A percentile compares a stretch with the other conserved stretches of the same genome.
phyloP scores from a whole-genome alignment of 208 protist genomes.

The Crithidia acanthocephali region DNA sequence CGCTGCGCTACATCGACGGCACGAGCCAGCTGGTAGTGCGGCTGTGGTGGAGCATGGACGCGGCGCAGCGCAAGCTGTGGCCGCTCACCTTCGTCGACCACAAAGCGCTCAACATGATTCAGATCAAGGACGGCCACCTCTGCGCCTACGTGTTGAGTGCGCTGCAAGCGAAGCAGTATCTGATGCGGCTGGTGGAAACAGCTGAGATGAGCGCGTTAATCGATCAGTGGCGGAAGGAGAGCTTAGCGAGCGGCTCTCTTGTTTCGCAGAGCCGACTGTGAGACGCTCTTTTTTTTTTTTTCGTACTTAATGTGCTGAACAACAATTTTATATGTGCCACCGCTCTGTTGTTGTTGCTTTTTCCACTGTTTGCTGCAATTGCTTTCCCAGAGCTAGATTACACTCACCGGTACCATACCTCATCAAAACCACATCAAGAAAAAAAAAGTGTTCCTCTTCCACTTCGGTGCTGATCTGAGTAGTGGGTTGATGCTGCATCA shows the following conservation, averaged over 20 bases:
- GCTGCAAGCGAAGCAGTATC: constrained; percentile 84
- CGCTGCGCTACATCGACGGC: constrained; percentile 53
- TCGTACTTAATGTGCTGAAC: no score
- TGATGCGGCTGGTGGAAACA: constrained; percentile 52
- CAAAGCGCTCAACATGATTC: constrained; percentile 79
- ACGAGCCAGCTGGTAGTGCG: constrained; percentile 53
- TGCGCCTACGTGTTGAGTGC: constrained; percentile 65
- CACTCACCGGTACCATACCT: no score
- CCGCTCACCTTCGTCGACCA: constrained; percentile 70
- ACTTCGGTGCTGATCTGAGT: no score
- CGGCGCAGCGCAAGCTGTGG: constrained; percentile 36
- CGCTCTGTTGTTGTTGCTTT: no score
- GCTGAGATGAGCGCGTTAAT: constrained; percentile 37
- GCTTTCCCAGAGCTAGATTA: no score
- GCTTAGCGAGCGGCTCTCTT: constrained; percentile 1
- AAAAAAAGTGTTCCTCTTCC: no score
- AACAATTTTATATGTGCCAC: no score
- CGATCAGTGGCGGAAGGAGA: constrained; percentile 23
- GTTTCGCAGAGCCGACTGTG: constrained; percentile 10
- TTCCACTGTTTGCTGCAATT: no score
- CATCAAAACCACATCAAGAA: no score
- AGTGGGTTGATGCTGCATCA: no score
- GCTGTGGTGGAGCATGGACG: constrained; percentile 56
- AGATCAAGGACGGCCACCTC: constrained; percentile 58
- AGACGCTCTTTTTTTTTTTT: no score